Percentiles rank a stretch among this genome's conserved stretches.
These are phyloP conservation scores for Phytophthora colocasiae DNA, from an alignment of 352 stramenopile species.

Conservation along the genomic window DNA sequence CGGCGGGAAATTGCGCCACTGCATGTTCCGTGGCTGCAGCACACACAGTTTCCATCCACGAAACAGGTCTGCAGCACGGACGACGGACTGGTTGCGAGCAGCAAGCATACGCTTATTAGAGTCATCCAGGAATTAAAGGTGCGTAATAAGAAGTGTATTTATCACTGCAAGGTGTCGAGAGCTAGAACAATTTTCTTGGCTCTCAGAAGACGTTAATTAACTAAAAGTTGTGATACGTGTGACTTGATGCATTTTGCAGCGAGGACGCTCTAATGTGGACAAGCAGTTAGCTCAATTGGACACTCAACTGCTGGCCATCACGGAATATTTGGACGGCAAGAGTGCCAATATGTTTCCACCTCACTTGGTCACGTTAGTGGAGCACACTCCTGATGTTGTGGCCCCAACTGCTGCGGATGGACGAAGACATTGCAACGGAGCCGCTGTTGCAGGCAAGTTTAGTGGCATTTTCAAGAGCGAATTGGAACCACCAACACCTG, in stretches of 20 bases:
- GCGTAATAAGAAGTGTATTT: neutral
- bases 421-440: constrained; percentile 26
- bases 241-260: constrained; percentile 27
- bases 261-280: constrained; percentile 59
- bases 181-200: neutral
- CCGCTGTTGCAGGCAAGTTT: constrained; percentile 28
- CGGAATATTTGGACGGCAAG: constrained; percentile 62
- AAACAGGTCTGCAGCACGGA: constrained; percentile 62
- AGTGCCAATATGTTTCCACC: constrained; percentile 52
- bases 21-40: constrained; percentile 64
- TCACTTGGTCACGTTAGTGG: constrained; percentile 36
- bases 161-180: constrained; percentile 1
- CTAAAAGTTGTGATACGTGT: constrained; percentile 2
- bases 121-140: constrained; percentile 78
- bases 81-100: constrained; percentile 52
- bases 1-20: constrained; percentile 49
- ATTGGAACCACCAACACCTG: constrained; percentile 36
- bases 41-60: constrained; percentile 67
- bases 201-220: constrained; percentile 1
- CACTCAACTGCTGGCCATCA: constrained; percentile 62
- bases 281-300: constrained; percentile 72
- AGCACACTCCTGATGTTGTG: constrained; percentile 15
- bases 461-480: constrained; percentile 30
- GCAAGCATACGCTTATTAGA: constrained; percentile 59
- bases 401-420: constrained; percentile 7